Conservation (phyloP, 805 yeast genomes). For the Hanseniaspora nectarophila region DNA sequence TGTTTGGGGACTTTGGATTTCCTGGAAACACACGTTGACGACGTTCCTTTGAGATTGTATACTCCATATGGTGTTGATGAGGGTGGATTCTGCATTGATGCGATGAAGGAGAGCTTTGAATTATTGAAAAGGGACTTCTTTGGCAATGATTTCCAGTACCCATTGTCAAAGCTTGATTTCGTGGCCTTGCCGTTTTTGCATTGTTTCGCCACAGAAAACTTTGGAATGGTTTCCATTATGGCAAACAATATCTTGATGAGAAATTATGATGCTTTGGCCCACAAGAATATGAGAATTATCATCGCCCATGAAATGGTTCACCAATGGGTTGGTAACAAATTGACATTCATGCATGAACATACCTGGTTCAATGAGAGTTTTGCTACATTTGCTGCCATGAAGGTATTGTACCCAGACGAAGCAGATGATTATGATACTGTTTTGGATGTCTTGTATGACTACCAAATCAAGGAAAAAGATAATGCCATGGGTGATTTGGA, state of each 20-base stretch:
- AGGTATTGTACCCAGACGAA: slow-evolving; percentile 14
- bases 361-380: slow-evolving; percentile 69
- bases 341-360: slow-evolving; percentile 57
- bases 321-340: slow-evolving; percentile 66
- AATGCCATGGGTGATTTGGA: background rate
- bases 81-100: slow-evolving; percentile 41
- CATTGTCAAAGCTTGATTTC: slow-evolving; percentile 50
- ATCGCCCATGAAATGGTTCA: slow-evolving; percentile 65
- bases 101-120: slow-evolving; percentile 39
- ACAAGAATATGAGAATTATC: slow-evolving; percentile 39
- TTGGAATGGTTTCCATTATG: slow-evolving; percentile 54
- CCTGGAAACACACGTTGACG: slow-evolving; percentile 27
- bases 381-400: slow-evolving; percentile 56
- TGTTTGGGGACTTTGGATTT: slow-evolving; percentile 56
- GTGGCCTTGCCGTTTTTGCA: slow-evolving; percentile 57
- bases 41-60: slow-evolving; percentile 41
- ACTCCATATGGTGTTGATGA: slow-evolving; percentile 38
- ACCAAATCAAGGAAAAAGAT: background rate
- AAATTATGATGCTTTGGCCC: slow-evolving; percentile 21
- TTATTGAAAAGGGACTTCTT: slow-evolving; percentile 28
- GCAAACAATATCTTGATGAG: slow-evolving; percentile 36
- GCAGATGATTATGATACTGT: slow-evolving; percentile 4
- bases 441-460: slow-evolving; percentile 1
- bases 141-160: slow-evolving; percentile 9
- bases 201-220: slow-evolving; percentile 75